These are phyloP conservation scores for Aspergillus cejpii DNA, from an alignment of 2,329 filamentous ascomycete species.

Conservation along the genomic window DNA sequence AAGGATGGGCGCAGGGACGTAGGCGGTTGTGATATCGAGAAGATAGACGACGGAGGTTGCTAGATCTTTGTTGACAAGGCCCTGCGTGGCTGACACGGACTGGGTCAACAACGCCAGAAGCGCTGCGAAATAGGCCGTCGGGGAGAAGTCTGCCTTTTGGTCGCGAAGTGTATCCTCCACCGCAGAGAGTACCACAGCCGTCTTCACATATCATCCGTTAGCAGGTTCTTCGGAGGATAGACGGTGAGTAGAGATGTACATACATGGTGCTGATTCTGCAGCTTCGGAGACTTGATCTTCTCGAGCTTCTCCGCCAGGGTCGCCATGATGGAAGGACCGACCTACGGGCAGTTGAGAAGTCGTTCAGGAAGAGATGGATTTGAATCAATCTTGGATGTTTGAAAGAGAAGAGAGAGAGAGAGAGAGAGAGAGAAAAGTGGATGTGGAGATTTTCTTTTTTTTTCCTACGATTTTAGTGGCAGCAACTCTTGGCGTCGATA, in stretches of 20 bases:
- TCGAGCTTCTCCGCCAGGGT: slow-evolving; percentile 85
- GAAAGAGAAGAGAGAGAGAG: slow-evolving; percentile 22
- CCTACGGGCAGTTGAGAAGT: slow-evolving; percentile 23
- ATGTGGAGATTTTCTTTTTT: slow-evolving; percentile 24
- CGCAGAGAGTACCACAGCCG: slow-evolving; percentile 73
- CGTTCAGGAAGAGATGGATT: slow-evolving; percentile 10
- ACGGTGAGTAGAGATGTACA: slow-evolving; percentile 22
- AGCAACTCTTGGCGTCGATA: slow-evolving; percentile 29
- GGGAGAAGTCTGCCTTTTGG: slow-evolving; percentile 72
- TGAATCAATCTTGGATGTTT: slow-evolving; percentile 4
- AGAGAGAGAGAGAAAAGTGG: slow-evolving; percentile 21
- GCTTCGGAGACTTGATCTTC: slow-evolving; percentile 93
- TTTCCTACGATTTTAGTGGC: slow-evolving; percentile 19
- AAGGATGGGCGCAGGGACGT: slow-evolving; percentile 76
- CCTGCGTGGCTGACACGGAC: slow-evolving; percentile 56
- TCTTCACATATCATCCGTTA: slow-evolving; percentile 17
- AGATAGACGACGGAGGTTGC: slow-evolving; percentile 87
- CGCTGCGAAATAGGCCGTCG: slow-evolving; percentile 94
- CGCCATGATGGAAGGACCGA: slow-evolving; percentile 40
- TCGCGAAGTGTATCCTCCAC: slow-evolving; percentile 89
- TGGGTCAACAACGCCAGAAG: slow-evolving; percentile 80
- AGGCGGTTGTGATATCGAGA: slow-evolving; percentile 83
- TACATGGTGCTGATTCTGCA: slow-evolving; percentile 92
- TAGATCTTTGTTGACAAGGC: slow-evolving; percentile 70
- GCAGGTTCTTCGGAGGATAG: slow-evolving; percentile 4